Evolutionary conservation across 805 yeast genomes (phyloP).

Genomic region (Lipomyces yamadae): DNA sequence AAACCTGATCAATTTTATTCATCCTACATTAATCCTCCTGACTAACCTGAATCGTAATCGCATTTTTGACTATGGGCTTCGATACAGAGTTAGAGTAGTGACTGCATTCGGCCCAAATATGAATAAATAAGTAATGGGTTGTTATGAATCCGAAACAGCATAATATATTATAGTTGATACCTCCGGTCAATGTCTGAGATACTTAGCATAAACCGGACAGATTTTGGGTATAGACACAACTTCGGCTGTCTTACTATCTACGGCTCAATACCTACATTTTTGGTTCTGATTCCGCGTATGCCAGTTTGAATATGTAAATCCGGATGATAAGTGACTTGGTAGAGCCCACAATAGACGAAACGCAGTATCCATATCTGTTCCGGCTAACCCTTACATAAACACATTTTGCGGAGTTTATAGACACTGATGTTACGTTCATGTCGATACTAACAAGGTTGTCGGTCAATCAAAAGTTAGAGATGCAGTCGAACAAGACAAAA

Average conservation of each 20-base stretch:
- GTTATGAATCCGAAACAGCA: too few species aligned
- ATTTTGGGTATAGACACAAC: not conserved
- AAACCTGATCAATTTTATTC: too few species aligned
- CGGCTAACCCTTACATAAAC: not conserved
- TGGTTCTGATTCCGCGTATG: too few species aligned
- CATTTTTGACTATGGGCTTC: too few species aligned
- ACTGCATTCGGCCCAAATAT: too few species aligned
- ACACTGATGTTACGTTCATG: conserved; percentile 4
- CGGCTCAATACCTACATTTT: not conserved
- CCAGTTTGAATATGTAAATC: not conserved
- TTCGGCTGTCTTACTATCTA: not conserved
- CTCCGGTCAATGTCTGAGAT: too few species aligned
- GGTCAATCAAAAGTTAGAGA: conserved; percentile 16
- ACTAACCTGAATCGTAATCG: too few species aligned
- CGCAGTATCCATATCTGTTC: not conserved
- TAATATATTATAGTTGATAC: too few species aligned
- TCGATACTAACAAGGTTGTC: not conserved
- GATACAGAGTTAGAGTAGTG: too few species aligned
- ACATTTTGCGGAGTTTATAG: conserved; percentile 4
- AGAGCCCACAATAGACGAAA: not conserved
- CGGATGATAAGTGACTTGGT: not conserved
- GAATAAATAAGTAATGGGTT: too few species aligned
- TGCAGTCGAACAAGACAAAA: conserved; percentile 15
- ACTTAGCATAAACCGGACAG: too few species aligned
- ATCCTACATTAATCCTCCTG: too few species aligned